Conservation (phyloP, 2,329 filamentous ascomycete genomes). For the Xylaria sp. region DNA sequence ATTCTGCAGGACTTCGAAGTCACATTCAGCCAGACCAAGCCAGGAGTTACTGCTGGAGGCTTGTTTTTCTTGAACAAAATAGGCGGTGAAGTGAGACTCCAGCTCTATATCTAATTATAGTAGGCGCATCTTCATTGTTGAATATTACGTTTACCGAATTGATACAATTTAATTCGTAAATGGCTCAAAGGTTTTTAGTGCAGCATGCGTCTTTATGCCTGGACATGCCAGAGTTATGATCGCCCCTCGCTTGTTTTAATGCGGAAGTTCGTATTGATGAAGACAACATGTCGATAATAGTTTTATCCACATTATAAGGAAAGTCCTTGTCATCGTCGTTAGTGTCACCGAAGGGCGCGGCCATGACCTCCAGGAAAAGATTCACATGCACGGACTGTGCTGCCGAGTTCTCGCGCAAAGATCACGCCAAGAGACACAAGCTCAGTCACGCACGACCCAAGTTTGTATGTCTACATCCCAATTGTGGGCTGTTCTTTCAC, state of each 20-base stretch:
- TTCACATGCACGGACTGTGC: constrained; percentile 30
- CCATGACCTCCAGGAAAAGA: constrained; percentile 15
- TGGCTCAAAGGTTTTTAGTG: constrained; percentile 15
- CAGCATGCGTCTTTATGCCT: constrained; percentile 16
- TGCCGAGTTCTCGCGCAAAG: constrained; percentile 32
- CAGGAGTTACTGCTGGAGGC: not conserved
- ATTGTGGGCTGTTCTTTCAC: constrained; percentile 30
- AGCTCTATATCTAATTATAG: not conserved
- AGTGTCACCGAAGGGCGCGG: not conserved
- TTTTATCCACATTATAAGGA: not conserved
- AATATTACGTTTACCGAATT: not conserved
- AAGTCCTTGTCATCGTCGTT: not conserved
- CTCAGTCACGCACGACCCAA: constrained; percentile 28
- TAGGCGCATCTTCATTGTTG: not conserved
- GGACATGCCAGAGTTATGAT: not conserved
- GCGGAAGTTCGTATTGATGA: not conserved
- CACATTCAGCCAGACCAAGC: not conserved
- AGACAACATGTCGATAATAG: constrained; percentile 1
- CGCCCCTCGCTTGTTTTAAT: not conserved
- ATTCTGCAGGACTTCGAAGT: not conserved
- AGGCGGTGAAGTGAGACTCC: not conserved
- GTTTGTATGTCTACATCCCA: constrained; percentile 19
- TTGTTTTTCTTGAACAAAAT: not conserved
- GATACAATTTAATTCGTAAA: not conserved
- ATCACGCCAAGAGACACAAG: constrained; percentile 33